These are phyloP conservation scores for Tetraselmis striata DNA, from an alignment of 139 green algal species.

Conservation along the genomic window DNA sequence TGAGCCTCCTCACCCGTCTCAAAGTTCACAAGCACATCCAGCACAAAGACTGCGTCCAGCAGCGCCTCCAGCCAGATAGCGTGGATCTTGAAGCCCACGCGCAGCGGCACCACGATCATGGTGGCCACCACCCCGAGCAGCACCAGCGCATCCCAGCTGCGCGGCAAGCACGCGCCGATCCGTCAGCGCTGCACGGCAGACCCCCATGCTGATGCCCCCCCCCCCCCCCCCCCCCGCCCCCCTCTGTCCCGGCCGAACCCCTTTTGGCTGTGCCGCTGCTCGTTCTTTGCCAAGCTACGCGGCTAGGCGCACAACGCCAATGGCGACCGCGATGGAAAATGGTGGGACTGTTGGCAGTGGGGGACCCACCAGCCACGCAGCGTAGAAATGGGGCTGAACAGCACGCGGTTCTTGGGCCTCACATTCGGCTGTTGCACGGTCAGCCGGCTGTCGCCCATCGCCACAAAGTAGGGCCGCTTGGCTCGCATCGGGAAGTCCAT, in stretches of 20 bases:
- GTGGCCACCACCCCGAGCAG: neutral
- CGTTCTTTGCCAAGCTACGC: no score
- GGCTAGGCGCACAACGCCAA: no score
- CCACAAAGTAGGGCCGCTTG: neutral
- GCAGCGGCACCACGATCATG: neutral
- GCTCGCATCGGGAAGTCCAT: neutral
- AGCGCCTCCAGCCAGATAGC: neutral
- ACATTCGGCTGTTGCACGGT: neutral
- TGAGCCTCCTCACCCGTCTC: neutral
- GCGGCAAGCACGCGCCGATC: no score
- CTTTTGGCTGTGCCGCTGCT: no score
- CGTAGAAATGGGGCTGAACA: neutral
- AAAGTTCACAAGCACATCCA: neutral
- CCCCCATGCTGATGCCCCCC: no score
- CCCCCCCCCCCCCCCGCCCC: no score
- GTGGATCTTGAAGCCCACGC: neutral
- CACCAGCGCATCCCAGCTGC: neutral
- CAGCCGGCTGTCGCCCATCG: neutral
- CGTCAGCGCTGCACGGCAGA: no score
- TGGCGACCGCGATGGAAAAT: no score
- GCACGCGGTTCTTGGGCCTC: neutral
- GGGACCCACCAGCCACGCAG: neutral
- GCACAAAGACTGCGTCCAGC: neutral
- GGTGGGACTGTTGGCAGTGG: no score
- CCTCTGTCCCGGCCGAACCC: no score